Evolutionary conservation across 176 grass and related monocot genomes (phyloP).

Genomic region (Zizania latifolia): DNA sequence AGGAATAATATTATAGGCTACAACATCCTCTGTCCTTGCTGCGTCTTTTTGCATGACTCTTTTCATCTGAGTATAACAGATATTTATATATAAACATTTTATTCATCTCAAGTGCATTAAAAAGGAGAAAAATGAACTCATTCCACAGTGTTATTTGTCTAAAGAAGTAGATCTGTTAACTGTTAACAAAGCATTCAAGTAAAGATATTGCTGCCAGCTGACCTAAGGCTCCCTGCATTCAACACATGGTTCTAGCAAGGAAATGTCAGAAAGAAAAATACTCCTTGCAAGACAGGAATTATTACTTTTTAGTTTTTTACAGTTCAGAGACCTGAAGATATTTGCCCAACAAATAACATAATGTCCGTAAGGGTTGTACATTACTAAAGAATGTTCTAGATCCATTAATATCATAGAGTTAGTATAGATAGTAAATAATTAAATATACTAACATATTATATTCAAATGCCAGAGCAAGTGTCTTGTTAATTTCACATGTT

Average conservation of each 20-base stretch:
- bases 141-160: background rate
- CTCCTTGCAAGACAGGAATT: background rate
- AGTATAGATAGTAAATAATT: background rate
- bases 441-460: background rate
- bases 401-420: background rate
- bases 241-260: background rate
- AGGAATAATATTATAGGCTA: slow-evolving; percentile 96
- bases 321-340: background rate
- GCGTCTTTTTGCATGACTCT: slow-evolving; percentile 84
- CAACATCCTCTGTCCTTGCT: slow-evolving; percentile 71
- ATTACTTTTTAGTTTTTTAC: background rate
- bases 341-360: background rate
- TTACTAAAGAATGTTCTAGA: background rate
- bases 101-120: background rate
- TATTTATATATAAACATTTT: background rate
- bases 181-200: background rate
- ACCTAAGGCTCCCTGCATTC: background rate
- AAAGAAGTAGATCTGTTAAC: background rate
- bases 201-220: background rate
- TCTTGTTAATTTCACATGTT: background rate
- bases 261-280: background rate
- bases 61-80: slow-evolving; percentile 65
- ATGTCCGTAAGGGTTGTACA: background rate
- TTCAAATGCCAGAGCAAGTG: background rate
- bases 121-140: slow-evolving; percentile 7